A percentile compares a stretch with the other conserved stretches of the same genome.
Evolutionary conservation across 208 protist species (phyloP).

Genomic region (Phytomonas sp.): DNA sequence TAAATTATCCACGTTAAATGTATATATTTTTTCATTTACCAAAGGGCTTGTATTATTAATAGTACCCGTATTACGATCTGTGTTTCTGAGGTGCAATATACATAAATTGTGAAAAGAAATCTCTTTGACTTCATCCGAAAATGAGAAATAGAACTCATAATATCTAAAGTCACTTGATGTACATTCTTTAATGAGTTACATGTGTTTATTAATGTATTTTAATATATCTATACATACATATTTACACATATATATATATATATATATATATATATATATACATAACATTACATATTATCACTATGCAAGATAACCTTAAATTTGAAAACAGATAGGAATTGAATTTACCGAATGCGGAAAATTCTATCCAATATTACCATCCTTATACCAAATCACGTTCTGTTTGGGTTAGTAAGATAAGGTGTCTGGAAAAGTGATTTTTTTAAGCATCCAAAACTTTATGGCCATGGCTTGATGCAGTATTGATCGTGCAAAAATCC

Average conservation of each 20-base stretch:
- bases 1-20: background rate
- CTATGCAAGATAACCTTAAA: background rate
- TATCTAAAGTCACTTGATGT: background rate
- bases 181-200: background rate
- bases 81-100: background rate
- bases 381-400: slow-evolving; percentile 12
- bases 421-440: slow-evolving; percentile 65
- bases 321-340: background rate
- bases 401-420: slow-evolving; percentile 66
- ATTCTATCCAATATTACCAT: background rate
- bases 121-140: background rate
- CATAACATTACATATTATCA: background rate
- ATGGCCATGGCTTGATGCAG: slow-evolving; percentile 21
- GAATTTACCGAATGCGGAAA: background rate
- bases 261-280: background rate
- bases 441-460: slow-evolving; percentile 35
- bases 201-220: background rate
- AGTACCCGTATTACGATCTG: background rate
- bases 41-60: background rate
- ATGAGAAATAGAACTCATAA: background rate
- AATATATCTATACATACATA: slow-evolving; percentile 11
- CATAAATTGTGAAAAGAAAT: background rate
- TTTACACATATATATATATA: background rate
- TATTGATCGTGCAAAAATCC: slow-evolving; percentile 18
- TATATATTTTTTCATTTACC: background rate